phyloP scores from a whole-genome alignment of 768 basidiomycete species.

The Boletus vermiculosoides region DNA sequence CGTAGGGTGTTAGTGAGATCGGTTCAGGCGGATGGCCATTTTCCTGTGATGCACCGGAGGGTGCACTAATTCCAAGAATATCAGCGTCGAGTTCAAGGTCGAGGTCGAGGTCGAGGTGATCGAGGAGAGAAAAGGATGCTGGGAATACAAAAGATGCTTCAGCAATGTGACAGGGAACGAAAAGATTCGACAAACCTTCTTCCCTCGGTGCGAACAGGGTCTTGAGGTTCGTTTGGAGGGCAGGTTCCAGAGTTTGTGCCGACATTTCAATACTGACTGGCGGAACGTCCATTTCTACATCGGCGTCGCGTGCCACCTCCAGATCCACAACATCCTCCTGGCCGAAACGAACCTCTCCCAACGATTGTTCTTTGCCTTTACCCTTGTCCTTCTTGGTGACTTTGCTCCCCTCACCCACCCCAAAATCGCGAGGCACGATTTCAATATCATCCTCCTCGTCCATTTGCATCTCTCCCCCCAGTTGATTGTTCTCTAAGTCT shows the following conservation, averaged over 20 bases:
- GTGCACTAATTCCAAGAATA: slow-evolving; percentile 29
- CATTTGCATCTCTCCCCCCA: background rate
- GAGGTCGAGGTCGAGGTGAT: slow-evolving; percentile 70
- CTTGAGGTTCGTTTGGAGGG: slow-evolving; percentile 47
- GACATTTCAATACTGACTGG: background rate
- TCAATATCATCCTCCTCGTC: slow-evolving; percentile 30
- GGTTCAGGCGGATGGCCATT: background rate
- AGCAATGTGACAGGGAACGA: background rate
- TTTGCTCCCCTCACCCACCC: background rate
- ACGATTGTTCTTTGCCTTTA: slow-evolving; percentile 29
- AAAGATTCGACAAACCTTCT: slow-evolving; percentile 46
- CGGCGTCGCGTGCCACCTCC: slow-evolving; percentile 2
- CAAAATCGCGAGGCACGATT: slow-evolving; percentile 10
- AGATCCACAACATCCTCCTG: background rate
- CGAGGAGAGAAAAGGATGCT: slow-evolving; percentile 75
- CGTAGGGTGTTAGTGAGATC: slow-evolving; percentile 1
- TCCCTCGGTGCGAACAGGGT: slow-evolving; percentile 72
- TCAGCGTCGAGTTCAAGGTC: slow-evolving; percentile 72
- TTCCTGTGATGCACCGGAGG: slow-evolving; percentile 4
- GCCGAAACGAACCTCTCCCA: background rate
- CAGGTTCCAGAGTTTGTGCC: background rate
- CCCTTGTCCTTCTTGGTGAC: background rate
- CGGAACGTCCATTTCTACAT: slow-evolving; percentile 11
- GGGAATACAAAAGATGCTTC: background rate
- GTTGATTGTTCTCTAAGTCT: slow-evolving; percentile 22